Evolutionary conservation across 257 asterid genomes (phyloP).

Genomic region (Solanum sparsipilum): DNA sequence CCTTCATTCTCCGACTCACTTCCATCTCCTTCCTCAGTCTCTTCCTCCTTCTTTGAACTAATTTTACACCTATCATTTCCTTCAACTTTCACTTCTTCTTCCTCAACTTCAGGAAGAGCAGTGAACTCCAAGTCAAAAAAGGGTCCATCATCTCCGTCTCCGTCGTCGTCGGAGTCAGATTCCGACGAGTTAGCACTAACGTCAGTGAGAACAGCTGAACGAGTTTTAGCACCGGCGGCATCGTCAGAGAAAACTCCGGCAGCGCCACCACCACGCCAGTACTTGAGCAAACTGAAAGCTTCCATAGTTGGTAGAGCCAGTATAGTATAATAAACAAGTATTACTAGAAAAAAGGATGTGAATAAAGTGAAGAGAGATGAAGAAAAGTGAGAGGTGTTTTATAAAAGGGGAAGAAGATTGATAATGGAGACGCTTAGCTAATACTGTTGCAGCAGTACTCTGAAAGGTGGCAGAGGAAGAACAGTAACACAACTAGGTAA

Average conservation of each 20-base stretch:
- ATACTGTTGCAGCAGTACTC: background rate
- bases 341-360: background rate
- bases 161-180: constrained; percentile 8
- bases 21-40: background rate
- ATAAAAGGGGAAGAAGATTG: background rate
- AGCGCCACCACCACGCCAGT: constrained; percentile 31
- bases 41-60: background rate
- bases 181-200: constrained; percentile 9
- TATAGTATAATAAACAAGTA: background rate
- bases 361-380: background rate
- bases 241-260: background rate
- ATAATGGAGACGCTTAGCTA: background rate
- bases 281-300: constrained; percentile 31
- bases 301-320: constrained; percentile 43
- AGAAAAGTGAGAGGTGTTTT: background rate
- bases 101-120: constrained; percentile 12
- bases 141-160: constrained; percentile 19
- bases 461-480: constrained; percentile 1
- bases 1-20: constrained; percentile 1
- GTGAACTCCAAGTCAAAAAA: constrained; percentile 33
- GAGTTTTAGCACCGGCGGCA: background rate
- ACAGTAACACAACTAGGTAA: background rate
- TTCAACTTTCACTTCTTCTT: background rate
- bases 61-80: constrained; percentile 4
- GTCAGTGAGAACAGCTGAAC: background rate